phyloP scores from a whole-genome alignment of 192 early-diverging fungal genomes.

The Umbelopsis sp. region DNA sequence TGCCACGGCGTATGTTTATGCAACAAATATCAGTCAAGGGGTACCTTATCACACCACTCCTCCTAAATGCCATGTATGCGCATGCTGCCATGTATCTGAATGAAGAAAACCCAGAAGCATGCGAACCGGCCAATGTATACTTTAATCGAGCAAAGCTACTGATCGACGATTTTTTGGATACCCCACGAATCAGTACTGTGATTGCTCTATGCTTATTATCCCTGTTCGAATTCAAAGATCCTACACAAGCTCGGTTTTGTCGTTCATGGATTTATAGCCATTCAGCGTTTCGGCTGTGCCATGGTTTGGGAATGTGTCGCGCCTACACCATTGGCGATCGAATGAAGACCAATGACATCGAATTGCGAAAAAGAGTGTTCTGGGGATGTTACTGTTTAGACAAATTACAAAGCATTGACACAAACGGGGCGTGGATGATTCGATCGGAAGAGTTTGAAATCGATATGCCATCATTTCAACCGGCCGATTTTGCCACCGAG shows the following conservation, averaged over 20 bases:
- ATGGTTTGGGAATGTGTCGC: slow-evolving; percentile 27
- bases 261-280: slow-evolving; percentile 28
- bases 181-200: slow-evolving; percentile 28
- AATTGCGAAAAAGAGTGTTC: slow-evolving; percentile 33
- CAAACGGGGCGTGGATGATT: slow-evolving; percentile 29
- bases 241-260: slow-evolving; percentile 5
- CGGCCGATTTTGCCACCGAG: slow-evolving; percentile 31
- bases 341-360: slow-evolving; percentile 23
- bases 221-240: slow-evolving; percentile 23
- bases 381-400: slow-evolving; percentile 45
- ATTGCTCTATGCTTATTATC: slow-evolving; percentile 31
- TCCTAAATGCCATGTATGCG: slow-evolving; percentile 38
- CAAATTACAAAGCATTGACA: slow-evolving; percentile 27
- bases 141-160: slow-evolving; percentile 34
- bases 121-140: slow-evolving; percentile 18
- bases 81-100: slow-evolving; percentile 29
- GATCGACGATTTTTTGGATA: slow-evolving; percentile 30
- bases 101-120: slow-evolving; percentile 4
- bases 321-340: slow-evolving; percentile 14
- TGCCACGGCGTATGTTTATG: slow-evolving; percentile 32
- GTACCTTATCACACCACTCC: slow-evolving; percentile 25
- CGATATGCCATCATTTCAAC: slow-evolving; percentile 35
- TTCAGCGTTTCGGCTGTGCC: slow-evolving; percentile 33
- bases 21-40: slow-evolving; percentile 27
- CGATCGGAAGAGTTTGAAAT: slow-evolving; percentile 27